Percentiles rank a stretch among this genome's conserved stretches.
Evolutionary conservation across 495 filamentous ascomycete genomes (phyloP).

Genomic region (Glutinoglossum americanum): DNA sequence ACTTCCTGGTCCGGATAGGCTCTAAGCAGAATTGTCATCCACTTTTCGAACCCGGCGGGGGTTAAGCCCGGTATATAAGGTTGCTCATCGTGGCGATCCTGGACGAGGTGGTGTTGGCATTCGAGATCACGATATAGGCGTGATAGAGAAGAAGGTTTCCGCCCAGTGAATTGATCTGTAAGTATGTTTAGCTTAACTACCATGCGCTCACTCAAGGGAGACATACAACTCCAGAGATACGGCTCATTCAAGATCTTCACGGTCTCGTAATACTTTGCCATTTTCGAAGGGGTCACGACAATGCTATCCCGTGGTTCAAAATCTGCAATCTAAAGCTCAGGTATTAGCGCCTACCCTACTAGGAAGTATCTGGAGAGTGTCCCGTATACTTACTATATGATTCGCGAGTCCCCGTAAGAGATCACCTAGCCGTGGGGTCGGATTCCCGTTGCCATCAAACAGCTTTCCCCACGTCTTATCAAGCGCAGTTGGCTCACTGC

Average conservation of each 20-base stretch:
- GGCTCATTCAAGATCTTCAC: conserved; percentile 38
- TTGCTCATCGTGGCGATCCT: conserved; percentile 29
- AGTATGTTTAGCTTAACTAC: background rate
- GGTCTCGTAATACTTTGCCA: conserved; percentile 55
- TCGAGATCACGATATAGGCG: conserved; percentile 54
- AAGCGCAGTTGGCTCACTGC: conserved; percentile 33
- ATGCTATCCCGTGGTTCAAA: conserved; percentile 50
- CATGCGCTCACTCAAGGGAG: background rate
- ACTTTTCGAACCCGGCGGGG: conserved; percentile 54
- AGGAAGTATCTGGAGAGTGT: background rate
- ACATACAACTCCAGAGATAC: conserved; percentile 31
- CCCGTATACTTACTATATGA: conserved; percentile 40
- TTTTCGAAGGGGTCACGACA: conserved; percentile 64
- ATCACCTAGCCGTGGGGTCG: conserved; percentile 44
- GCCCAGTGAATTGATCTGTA: conserved; percentile 30
- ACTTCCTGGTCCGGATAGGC: conserved; percentile 63
- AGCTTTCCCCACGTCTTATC: conserved; percentile 58
- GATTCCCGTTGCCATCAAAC: conserved; percentile 44
- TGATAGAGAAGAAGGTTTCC: conserved; percentile 31
- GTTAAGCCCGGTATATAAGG: conserved; percentile 63
- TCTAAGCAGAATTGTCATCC: conserved; percentile 54
- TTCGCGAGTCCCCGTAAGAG: conserved; percentile 59
- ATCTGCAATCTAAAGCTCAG: conserved; percentile 42
- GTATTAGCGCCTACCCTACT: background rate
- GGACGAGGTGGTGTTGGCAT: conserved; percentile 67